These are phyloP conservation scores for Amaranthus tricolor DNA, from an alignment of 179 eudicot species.

Conservation along the genomic window DNA sequence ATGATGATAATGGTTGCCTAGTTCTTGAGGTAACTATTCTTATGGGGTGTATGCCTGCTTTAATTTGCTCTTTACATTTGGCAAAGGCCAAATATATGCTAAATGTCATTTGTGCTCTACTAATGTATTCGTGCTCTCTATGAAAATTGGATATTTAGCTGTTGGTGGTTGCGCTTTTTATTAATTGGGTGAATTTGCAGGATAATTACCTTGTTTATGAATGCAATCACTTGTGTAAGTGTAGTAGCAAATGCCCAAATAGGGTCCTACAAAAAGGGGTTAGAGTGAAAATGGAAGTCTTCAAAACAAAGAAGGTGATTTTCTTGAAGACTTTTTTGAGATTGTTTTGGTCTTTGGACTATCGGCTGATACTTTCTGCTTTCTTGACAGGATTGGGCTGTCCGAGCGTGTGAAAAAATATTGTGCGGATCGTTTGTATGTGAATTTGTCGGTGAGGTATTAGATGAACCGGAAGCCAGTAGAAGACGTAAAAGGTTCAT, in stretches of 20 bases:
- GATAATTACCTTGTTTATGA: conserved; percentile 82
- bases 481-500: conserved; percentile 67
- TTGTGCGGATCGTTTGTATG: conserved; percentile 75
- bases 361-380: conserved; percentile 14
- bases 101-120: not conserved
- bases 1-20: conserved; percentile 74
- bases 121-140: not conserved
- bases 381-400: conserved; percentile 84
- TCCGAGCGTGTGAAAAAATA: conserved; percentile 69
- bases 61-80: not conserved
- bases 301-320: conserved; percentile 79
- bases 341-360: conserved; percentile 6
- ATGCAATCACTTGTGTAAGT: conserved; percentile 76
- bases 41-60: not conserved
- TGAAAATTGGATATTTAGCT: not conserved
- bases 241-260: conserved; percentile 72
- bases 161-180: not conserved
- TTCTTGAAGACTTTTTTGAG: not conserved
- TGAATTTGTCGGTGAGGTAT: conserved; percentile 84
- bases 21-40: conserved; percentile 59
- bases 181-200: conserved; percentile 36
- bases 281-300: conserved; percentile 70
- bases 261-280: conserved; percentile 92
- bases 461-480: conserved; percentile 66
- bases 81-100: not conserved